phyloP scores from a whole-genome alignment of 2,329 filamentous ascomycete species.

The Westerdykella aurantiaca region DNA sequence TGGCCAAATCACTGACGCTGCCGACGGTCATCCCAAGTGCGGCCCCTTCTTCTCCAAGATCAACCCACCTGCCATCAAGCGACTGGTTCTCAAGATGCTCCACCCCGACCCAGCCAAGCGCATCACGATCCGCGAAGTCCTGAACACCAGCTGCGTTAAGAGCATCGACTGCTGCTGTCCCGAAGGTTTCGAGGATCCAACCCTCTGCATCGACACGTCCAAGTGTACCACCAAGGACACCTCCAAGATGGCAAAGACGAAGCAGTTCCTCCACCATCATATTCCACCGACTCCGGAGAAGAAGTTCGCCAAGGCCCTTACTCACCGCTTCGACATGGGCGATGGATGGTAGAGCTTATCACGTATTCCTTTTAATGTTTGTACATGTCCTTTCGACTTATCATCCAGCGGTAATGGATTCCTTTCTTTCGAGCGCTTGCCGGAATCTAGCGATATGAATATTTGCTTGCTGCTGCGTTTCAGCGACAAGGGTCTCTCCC shows the following conservation, averaged over 20 bases:
- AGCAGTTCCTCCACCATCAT: slow-evolving; percentile 42
- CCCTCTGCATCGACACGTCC: slow-evolving; percentile 55
- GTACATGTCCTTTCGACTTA: not conserved
- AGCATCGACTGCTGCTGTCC: slow-evolving; percentile 72
- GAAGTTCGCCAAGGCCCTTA: slow-evolving; percentile 30
- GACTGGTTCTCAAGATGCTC: slow-evolving; percentile 73
- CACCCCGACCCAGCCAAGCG: slow-evolving; percentile 70
- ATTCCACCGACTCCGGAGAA: slow-evolving; percentile 38
- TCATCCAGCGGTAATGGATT: no score
- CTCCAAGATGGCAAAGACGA: slow-evolving; percentile 32
- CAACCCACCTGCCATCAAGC: slow-evolving; percentile 59
- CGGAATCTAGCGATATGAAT: no score
- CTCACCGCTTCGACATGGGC: slow-evolving; percentile 38
- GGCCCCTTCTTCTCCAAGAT: slow-evolving; percentile 62
- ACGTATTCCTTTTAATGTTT: not conserved
- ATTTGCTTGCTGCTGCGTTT: no score
- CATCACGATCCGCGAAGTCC: slow-evolving; percentile 61
- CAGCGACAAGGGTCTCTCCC: no score
- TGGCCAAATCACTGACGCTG: slow-evolving; percentile 48
- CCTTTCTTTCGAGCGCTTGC: no score
- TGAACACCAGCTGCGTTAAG: slow-evolving; percentile 67
- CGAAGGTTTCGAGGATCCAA: slow-evolving; percentile 62
- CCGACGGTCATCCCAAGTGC: slow-evolving; percentile 58
- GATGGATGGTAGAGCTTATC: slow-evolving; percentile 21
- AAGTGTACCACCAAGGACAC: slow-evolving; percentile 28